A percentile compares a stretch with the other conserved stretches of the same genome.
These are phyloP conservation scores for Brasilioporus rufonigricans DNA, from an alignment of 768 basidiomycete species.

Conservation along the genomic window DNA sequence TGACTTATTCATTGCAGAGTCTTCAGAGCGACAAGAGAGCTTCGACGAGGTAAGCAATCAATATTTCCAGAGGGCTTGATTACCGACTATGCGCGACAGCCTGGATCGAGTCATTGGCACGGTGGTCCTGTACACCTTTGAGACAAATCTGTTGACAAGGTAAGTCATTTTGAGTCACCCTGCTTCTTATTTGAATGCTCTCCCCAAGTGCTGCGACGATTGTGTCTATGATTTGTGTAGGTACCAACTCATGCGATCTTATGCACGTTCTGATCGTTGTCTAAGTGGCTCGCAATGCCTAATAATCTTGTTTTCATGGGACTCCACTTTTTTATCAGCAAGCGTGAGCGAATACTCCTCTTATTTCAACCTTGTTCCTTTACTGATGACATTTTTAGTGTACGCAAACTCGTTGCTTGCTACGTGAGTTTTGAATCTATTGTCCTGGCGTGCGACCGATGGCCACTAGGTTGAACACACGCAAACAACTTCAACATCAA, in stretches of 20 bases:
- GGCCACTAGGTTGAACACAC: constrained; percentile 35
- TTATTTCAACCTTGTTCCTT: neutral
- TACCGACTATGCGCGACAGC: constrained; percentile 21
- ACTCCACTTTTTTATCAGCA: constrained; percentile 52
- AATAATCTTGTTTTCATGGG: constrained; percentile 51
- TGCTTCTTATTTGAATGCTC: neutral
- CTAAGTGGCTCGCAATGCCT: constrained; percentile 46
- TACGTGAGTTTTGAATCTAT: constrained; percentile 26
- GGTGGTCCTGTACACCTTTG: constrained; percentile 51
- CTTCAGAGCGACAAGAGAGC: constrained; percentile 41
- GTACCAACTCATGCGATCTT: constrained; percentile 6
- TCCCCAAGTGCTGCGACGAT: constrained; percentile 38
- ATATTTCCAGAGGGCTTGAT: neutral
- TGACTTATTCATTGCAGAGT: constrained; percentile 42
- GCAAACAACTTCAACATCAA: constrained; percentile 31
- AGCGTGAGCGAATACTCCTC: constrained; percentile 33
- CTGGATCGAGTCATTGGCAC: constrained; percentile 47
- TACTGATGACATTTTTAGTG: constrained; percentile 28
- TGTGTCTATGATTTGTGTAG: constrained; percentile 42
- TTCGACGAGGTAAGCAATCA: constrained; percentile 33
- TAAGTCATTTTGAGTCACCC: constrained; percentile 11
- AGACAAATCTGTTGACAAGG: constrained; percentile 52
- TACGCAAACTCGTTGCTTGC: constrained; percentile 53
- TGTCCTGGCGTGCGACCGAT: neutral
- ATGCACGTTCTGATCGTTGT: neutral